Conservation (phyloP, 2,329 filamentous ascomycete genomes). For the Aureobasidium sp. region DNA sequence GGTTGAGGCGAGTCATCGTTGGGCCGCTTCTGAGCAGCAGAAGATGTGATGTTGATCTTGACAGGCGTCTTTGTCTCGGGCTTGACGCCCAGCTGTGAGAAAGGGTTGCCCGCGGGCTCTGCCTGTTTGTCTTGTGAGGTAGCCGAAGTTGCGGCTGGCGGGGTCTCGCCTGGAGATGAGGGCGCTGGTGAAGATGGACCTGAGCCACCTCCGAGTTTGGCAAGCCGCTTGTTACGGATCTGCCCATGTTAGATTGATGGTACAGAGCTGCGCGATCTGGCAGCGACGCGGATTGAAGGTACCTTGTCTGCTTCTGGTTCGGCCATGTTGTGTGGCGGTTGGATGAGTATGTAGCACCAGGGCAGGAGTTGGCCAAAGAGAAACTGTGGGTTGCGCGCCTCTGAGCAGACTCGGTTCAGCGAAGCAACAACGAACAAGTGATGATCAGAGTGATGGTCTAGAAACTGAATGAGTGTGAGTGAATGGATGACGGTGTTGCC, state of each 20-base stretch:
- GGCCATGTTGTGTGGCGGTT: conserved; percentile 14
- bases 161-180: conserved; percentile 13
- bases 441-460: neutral
- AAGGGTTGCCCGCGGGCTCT: conserved; percentile 17
- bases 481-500: neutral
- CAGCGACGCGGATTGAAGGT: conserved; percentile 5
- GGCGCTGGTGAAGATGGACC: conserved; percentile 17
- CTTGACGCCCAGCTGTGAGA: conserved; percentile 26
- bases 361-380: neutral
- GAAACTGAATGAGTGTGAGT: neutral
- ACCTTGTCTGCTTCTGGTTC: conserved; percentile 42
- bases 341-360: neutral
- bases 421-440: neutral
- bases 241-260: conserved; percentile 26
- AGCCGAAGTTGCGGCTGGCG: conserved; percentile 11
- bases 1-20: conserved; percentile 28
- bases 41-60: conserved; percentile 26
- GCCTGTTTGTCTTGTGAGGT: conserved; percentile 14
- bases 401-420: neutral
- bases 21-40: conserved; percentile 28
- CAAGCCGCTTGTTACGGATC: conserved; percentile 61
- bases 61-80: conserved; percentile 26
- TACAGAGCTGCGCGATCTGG: neutral
- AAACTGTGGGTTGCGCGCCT: neutral
- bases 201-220: conserved; percentile 48